Base-by-base conservation (phyloP, 192 early-diverging fungal genomes). In the Entomortierella beljakovae region DNA sequence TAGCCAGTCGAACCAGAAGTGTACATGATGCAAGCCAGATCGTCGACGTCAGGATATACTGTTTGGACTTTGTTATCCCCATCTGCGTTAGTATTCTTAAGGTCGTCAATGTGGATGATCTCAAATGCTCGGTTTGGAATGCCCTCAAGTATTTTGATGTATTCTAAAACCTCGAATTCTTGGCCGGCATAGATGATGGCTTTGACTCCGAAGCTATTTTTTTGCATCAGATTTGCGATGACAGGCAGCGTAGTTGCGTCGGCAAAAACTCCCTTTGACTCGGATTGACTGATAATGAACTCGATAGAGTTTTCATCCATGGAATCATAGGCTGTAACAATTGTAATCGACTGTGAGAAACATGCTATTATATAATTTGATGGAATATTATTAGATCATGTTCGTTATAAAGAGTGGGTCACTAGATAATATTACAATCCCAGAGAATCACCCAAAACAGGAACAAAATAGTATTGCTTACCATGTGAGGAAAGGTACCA, bases 301-400 rank as follows among this genome's bases (percentile, higher is more conserved):
- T 53, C 51, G 33, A 97, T 88, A 15, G 93, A 93, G 23, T 91
- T 90, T 49, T 90, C 90, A 40, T 95, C 96, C 55, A 97, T 87
- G 20, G 95, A 95, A 54, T 92, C 91, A 70, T 92, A 93, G 28
- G 95, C 93, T 23, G 96, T 97, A n/a, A 93, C 90, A 61, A 97
- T 91, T 51, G 89, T 86, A 53, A 94, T 59, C 28, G 58, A 83
- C 82, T 95, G 93, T 35, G 90, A 87, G 58, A 89, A 95, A 72
- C 74, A 75, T 40, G 66, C 83, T 84, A 66, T 46, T 46, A 46
- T 10, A 46, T 46, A 2, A 46, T 16, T 11, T 11, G 20, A 46
- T 46, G n/a, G n/a, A n/a, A n/a, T n/a, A n/a, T n/a, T n/a, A n/a
- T n/a, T n/a, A n/a, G n/a, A n/a, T n/a, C n/a, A n/a, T n/a, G n/a